Evolutionary conservation across 177 flowering plant species (phyloP), one percentile per base, ranked within the genome.

Genomic region (Vitis hybrid): DNA sequence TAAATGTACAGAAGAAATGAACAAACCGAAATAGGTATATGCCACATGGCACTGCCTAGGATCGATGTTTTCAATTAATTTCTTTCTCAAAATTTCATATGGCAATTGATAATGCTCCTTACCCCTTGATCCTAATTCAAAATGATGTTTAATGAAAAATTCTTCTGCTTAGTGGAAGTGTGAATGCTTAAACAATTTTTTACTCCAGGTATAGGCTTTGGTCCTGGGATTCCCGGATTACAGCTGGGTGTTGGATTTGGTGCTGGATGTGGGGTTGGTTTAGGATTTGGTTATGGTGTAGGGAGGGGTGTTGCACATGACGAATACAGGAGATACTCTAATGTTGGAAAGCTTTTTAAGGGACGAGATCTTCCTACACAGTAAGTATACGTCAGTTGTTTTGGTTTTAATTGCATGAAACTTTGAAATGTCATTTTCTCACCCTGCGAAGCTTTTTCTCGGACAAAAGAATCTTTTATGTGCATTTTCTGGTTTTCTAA

Each of bases 201-300:
- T 59, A 9, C 57, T 64, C 19, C 82, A 94, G 98, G 98, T 77
- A 78, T 73, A 12, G 99, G 98, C 11, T 68, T 95, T 59, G 99
- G 99, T 66, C 84, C 90, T 65, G 99, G 98, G 64, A 70, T 96
- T 73, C 99, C 97, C 14, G 97, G 99, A 12, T 51, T 96, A 65
- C 97, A 90, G 67, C 18, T 93, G 10, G 98, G 97, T 49, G 77
- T 88, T 78, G 99, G 99, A 51, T 8, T 92, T 55, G 99, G 99
- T 60, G 97, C 84, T 68, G 99, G 99, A 59, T 93, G 98, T 81
- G 99, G 99, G 20, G 70, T 93, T 73, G 99, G 99, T 10, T 7
- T 86, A 18, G 98, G 99, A 58, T 93, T 92, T 79, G 98, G 99
- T 65, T 96, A 93, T 83, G 98, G 97, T 4, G 67, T 81, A 1